Percentiles rank a stretch among this genome's conserved stretches.
Evolutionary conservation across 768 basidiomycete genomes (phyloP).

Genomic region (Psilocybe subaeruginosa): DNA sequence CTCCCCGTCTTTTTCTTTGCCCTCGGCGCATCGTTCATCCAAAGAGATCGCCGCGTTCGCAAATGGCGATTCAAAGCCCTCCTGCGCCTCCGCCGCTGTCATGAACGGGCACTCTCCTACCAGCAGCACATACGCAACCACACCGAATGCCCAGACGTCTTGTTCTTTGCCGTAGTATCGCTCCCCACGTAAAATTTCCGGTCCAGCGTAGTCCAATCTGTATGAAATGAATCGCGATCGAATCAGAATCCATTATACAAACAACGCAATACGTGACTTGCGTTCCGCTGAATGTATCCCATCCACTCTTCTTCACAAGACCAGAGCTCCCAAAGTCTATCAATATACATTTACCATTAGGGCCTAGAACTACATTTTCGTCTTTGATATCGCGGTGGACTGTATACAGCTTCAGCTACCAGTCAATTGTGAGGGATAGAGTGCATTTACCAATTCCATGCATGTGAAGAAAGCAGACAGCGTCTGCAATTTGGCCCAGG

Average conservation of each 20-base stretch:
- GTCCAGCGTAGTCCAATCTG: slow-evolving; percentile 93
- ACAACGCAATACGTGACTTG: slow-evolving; percentile 43
- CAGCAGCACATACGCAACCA: slow-evolving; percentile 94
- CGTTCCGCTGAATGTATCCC: slow-evolving; percentile 95
- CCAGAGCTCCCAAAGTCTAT: slow-evolving; percentile 98
- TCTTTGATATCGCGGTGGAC: slow-evolving; percentile 99
- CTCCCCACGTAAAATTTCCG: slow-evolving; percentile 94
- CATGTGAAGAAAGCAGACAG: slow-evolving; percentile 83
- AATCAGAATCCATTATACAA: slow-evolving; percentile 4
- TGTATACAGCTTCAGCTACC: slow-evolving; percentile 29
- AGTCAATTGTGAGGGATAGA: background rate
- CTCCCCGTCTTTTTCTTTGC: slow-evolving; percentile 70
- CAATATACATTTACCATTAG: slow-evolving; percentile 81
- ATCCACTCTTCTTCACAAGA: slow-evolving; percentile 78
- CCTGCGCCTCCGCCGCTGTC: slow-evolving; percentile 89
- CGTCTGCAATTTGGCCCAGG: slow-evolving; percentile 93
- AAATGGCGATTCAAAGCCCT: slow-evolving; percentile 76
- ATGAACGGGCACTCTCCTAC: slow-evolving; percentile 92
- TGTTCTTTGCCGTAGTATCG: slow-evolving; percentile 96
- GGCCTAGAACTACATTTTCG: slow-evolving; percentile 89
- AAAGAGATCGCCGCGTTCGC: slow-evolving; percentile 75
- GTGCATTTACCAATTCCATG: slow-evolving; percentile 80
- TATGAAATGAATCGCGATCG: slow-evolving; percentile 4
- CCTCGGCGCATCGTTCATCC: slow-evolving; percentile 81
- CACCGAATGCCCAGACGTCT: slow-evolving; percentile 98